These are phyloP conservation scores for Backusella macrospora DNA, from an alignment of 192 early-diverging fungal genomes.

Conservation along the genomic window DNA sequence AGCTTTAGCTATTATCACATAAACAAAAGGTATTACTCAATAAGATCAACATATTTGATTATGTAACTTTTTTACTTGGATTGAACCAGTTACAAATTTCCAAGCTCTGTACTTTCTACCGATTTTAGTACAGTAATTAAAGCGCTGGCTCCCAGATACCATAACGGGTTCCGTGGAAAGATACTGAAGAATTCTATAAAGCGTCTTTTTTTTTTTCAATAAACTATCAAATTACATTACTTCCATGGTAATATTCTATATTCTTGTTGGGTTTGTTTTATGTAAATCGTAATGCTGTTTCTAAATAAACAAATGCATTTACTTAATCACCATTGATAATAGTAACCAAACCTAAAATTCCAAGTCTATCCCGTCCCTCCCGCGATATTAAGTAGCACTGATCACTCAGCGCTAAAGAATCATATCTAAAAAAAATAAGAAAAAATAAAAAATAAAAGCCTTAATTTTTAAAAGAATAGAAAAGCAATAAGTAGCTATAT, in stretches of 20 bases:
- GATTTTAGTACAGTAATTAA: neutral
- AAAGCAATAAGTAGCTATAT: neutral
- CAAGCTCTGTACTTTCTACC: neutral
- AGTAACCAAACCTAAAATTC: neutral
- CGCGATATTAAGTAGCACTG: slow-evolving; percentile 6
- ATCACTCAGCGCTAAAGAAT: too few relatives aligned
- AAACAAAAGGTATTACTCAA: neutral
- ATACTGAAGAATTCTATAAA: neutral
- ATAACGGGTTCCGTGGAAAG: slow-evolving; percentile 13
- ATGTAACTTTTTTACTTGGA: neutral
- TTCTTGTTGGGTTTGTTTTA: neutral
- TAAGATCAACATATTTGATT: neutral
- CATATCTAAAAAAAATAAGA: neutral
- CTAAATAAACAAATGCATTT: neutral
- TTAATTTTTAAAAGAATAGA: neutral
- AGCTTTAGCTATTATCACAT: neutral
- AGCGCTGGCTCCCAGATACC: slow-evolving; percentile 1
- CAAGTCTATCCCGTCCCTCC: slow-evolving; percentile 11
- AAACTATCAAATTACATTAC: neutral
- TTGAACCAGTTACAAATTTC: neutral
- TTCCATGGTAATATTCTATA: neutral
- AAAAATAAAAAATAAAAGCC: neutral
- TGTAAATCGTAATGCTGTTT: neutral
- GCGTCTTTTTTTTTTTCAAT: neutral
- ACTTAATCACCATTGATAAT: neutral